Evolutionary conservation across 306 rosid genomes (phyloP).

Genomic region (Benincasa hispida): DNA sequence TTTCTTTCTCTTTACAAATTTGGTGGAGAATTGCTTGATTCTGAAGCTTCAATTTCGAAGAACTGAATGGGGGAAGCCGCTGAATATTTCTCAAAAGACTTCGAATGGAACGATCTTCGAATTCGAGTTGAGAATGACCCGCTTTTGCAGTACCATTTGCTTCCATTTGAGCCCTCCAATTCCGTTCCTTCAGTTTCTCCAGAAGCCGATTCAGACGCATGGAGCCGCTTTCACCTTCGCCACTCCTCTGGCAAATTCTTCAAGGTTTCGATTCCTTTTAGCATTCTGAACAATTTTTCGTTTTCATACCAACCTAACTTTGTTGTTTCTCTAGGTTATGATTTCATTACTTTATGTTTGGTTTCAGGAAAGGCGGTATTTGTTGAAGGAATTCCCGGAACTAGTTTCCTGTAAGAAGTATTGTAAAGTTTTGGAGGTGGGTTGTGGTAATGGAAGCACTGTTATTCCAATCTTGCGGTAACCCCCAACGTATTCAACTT

Average conservation of each 20-base stretch:
- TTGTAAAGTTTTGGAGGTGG: constrained; percentile 62
- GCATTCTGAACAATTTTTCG: not conserved
- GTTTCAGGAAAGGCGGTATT: constrained; percentile 73
- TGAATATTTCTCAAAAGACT: constrained; percentile 60
- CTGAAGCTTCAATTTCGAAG: not conserved
- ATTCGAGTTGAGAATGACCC: constrained; percentile 50
- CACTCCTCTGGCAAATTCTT: constrained; percentile 89
- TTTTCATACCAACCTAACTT: not conserved
- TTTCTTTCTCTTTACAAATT: not conserved
- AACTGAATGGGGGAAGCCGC: constrained; percentile 25
- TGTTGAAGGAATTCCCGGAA: constrained; percentile 76
- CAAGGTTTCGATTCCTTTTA: constrained; percentile 31
- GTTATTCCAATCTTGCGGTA: constrained; percentile 75
- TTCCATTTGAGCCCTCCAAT: constrained; percentile 19
- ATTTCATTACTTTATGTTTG: not conserved
- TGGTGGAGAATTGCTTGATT: not conserved
- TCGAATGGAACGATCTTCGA: constrained; percentile 69
- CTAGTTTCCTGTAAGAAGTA: constrained; percentile 32
- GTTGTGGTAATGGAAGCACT: constrained; percentile 93
- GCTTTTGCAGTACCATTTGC: constrained; percentile 38
- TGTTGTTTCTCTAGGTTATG: not conserved
- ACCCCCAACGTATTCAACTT: not conserved
- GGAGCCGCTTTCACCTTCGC: constrained; percentile 72
- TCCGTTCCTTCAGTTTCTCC: constrained; percentile 6
- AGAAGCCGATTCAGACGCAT: constrained; percentile 44